These are phyloP conservation scores for Xylaria sp. DNA, from an alignment of 2,329 filamentous ascomycete genomes.

Conservation along the genomic window DNA sequence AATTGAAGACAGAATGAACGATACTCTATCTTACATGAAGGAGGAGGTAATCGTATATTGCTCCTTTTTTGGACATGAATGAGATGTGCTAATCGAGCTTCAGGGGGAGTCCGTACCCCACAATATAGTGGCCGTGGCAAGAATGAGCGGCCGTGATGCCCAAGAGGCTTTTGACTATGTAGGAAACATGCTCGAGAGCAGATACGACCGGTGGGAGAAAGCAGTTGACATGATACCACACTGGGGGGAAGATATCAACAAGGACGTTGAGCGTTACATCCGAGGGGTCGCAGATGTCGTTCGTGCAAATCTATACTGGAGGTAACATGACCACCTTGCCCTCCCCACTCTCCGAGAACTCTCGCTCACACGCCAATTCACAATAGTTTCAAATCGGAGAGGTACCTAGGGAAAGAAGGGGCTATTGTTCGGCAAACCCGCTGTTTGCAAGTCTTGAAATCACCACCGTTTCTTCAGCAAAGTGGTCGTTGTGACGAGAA, in stretches of 20 bases:
- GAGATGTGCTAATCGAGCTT: neutral
- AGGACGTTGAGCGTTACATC: slow-evolving; percentile 22
- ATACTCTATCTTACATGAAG: slow-evolving; percentile 35
- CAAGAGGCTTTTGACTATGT: slow-evolving; percentile 35
- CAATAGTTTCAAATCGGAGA: slow-evolving; percentile 25
- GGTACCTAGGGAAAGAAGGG: slow-evolving; percentile 28
- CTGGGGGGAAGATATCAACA: slow-evolving; percentile 25
- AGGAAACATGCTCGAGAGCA: slow-evolving; percentile 30
- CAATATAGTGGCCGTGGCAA: slow-evolving; percentile 33
- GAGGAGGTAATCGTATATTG: slow-evolving; percentile 27
- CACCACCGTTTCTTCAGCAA: slow-evolving; percentile 3
- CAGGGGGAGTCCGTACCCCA: slow-evolving; percentile 34
- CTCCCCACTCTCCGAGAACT: neutral
- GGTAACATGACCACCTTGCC: slow-evolving; percentile 8
- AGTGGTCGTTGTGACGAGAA: neutral
- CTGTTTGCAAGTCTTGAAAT: slow-evolving; percentile 17
- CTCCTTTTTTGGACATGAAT: neutral
- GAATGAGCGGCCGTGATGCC: slow-evolving; percentile 27
- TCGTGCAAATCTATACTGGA: slow-evolving; percentile 34
- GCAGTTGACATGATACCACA: slow-evolving; percentile 19
- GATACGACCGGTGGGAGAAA: slow-evolving; percentile 28
- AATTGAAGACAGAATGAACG: slow-evolving; percentile 27
- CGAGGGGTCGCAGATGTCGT: slow-evolving; percentile 25
- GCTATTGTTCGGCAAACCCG: slow-evolving; percentile 17
- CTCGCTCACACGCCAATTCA: neutral